A percentile compares a stretch with the other conserved stretches of the same genome.
These are phyloP conservation scores for Cicer chorassanicum DNA, from an alignment of 306 rosid species.

Conservation along the genomic window DNA sequence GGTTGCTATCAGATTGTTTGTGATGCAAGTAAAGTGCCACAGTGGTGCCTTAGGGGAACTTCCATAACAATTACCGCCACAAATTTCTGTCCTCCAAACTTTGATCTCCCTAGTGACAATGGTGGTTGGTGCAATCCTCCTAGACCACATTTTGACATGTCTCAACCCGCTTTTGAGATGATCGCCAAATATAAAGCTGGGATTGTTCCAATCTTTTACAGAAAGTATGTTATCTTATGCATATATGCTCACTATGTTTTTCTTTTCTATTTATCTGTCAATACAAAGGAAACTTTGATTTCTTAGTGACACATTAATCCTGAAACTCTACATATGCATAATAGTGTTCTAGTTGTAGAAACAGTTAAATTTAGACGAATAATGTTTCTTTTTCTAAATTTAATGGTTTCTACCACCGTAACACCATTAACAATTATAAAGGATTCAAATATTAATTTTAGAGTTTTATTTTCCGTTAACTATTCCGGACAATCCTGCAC, in stretches of 20 bases:
- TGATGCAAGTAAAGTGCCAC: conserved; percentile 50
- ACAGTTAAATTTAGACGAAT: too few relatives aligned
- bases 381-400: too few relatives aligned
- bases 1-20: conserved; percentile 74
- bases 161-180: conserved; percentile 60
- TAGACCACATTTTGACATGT: conserved; percentile 68
- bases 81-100: conserved; percentile 76
- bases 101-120: conserved; percentile 52
- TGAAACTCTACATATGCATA: too few relatives aligned
- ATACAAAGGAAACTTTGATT: background rate
- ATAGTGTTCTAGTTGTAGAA: too few relatives aligned
- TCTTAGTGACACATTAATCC: background rate
- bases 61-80: conserved; percentile 70
- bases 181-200: conserved; percentile 67
- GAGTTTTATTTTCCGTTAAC: too few relatives aligned
- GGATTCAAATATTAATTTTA: too few relatives aligned
- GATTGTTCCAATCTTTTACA: conserved; percentile 55
- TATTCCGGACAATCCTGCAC: too few relatives aligned
- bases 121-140: conserved; percentile 83
- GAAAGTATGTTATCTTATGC: conserved; percentile 47
- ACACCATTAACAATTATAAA: too few relatives aligned
- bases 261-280: background rate
- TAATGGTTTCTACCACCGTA: too few relatives aligned
- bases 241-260: background rate
- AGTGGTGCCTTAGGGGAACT: conserved; percentile 67